A percentile compares a stretch with the other conserved stretches of the same genome.
Conservation (phyloP, 148 eudicot genomes). For the Simmondsia chinensis region DNA sequence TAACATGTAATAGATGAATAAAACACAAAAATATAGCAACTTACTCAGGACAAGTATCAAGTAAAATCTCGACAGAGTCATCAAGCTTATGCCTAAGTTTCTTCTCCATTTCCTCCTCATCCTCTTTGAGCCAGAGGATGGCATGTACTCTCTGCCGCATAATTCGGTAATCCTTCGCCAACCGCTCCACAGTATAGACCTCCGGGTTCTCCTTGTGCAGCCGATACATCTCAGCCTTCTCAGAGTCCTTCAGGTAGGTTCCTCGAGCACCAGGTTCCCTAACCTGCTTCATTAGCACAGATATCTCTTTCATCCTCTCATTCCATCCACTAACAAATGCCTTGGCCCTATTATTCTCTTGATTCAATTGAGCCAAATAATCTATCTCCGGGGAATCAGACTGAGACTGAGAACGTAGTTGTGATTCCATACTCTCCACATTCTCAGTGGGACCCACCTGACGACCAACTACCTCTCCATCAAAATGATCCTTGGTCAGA, state of each 20-base stretch:
- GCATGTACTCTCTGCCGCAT: slow-evolving; percentile 95
- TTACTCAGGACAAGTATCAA: slow-evolving; percentile 76
- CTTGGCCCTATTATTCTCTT: slow-evolving; percentile 14
- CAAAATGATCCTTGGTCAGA: slow-evolving; percentile 67
- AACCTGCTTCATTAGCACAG: slow-evolving; percentile 59
- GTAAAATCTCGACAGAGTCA: slow-evolving; percentile 80
- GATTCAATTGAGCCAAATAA: slow-evolving; percentile 13
- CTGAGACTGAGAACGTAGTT: background rate
- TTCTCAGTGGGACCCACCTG: slow-evolving; percentile 11
- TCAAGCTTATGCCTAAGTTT: slow-evolving; percentile 67
- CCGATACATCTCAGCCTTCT: slow-evolving; percentile 80
- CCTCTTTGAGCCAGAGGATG: slow-evolving; percentile 79
- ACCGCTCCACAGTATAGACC: slow-evolving; percentile 54
- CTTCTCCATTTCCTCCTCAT: slow-evolving; percentile 79
- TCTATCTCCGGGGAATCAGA: slow-evolving; percentile 17
- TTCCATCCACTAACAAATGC: slow-evolving; percentile 28
- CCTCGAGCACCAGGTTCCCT: slow-evolving; percentile 90
- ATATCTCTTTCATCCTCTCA: slow-evolving; percentile 32
- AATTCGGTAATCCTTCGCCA: slow-evolving; percentile 74
- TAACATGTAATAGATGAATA: no score
- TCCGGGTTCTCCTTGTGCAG: slow-evolving; percentile 84
- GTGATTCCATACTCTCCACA: background rate
- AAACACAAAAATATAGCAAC: slow-evolving; percentile 1
- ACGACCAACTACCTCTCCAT: slow-evolving; percentile 70
- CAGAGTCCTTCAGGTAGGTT: slow-evolving; percentile 75